phyloP scores from a whole-genome alignment of 2,329 filamentous ascomycete genomes.

The Aspergillus amoenus region DNA sequence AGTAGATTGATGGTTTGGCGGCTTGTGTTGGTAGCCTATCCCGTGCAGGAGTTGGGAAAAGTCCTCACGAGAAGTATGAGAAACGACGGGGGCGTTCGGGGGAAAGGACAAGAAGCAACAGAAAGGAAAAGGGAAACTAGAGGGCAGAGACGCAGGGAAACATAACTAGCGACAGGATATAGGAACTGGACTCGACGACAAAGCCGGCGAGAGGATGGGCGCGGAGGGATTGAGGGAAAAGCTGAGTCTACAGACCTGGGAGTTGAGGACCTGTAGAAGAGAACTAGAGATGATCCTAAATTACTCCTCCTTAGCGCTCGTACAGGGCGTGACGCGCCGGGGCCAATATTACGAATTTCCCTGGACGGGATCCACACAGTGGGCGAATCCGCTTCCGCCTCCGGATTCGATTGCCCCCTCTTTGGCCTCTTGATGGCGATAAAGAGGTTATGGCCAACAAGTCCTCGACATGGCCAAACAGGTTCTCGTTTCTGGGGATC shows the following conservation, averaged over 20 bases:
- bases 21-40: not conserved
- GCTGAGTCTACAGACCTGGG: constrained; percentile 13
- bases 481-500: not conserved
- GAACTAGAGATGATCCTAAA: constrained; percentile 7
- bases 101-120: constrained; percentile 4
- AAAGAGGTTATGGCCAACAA: not conserved
- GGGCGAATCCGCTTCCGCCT: constrained; percentile 4
- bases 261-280: constrained; percentile 1
- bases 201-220: constrained; percentile 1
- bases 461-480: not conserved
- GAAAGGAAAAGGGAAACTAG: not conserved
- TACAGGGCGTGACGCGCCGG: constrained; percentile 10
- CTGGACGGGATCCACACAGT: constrained; percentile 9
- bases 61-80: constrained; percentile 10
- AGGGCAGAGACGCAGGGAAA: not conserved
- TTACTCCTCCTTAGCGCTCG: constrained; percentile 2
- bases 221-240: constrained; percentile 12
- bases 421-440: not conserved
- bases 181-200: not conserved
- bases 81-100: constrained; percentile 14
- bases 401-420: constrained; percentile 12
- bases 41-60: constrained; percentile 2
- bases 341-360: constrained; percentile 13
- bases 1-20: constrained; percentile 10
- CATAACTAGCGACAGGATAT: constrained; percentile 6